Base-by-base conservation (phyloP, 1,139 yeast species). In the Diutina scorzettiae region DNA sequence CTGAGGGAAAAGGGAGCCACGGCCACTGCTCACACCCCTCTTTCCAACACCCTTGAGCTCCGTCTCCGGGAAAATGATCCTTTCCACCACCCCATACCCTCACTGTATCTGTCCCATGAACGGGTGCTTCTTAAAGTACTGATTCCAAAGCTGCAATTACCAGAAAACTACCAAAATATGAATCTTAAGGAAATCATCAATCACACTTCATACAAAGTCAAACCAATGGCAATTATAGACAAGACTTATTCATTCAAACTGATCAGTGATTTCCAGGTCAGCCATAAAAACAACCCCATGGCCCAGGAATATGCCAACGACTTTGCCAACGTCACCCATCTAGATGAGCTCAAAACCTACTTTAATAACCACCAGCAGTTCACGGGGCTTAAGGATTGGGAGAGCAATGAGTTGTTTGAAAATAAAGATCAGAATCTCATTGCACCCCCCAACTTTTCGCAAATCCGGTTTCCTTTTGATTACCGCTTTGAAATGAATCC, bases 371-470 rank as follows among this genome's bases (percentile, higher is more conserved):
- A 62, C 40, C 58, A 58, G 32, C 73, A 66, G 52, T 60, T 54
- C 46, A 56, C 55, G 42, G 54, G 60, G 23, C 45, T 49, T 3
- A 6, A 2, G 4, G 25, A 27, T 16, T 25, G 24, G 30, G n/a
- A 25, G 9, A 27, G 18, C 21, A 17, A 23, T 2, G 49, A 53
- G 41, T 46, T 53, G 37, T 58, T 60, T 48, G 51, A 62, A 17
- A 67, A 70, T 52, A 56, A 59, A 36, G 76, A 78, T 49, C 73
- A 78, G 48, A 85, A 84, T 47, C 56, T 89, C 19, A 81, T 93
- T 1, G 96, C 97, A 0, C 95, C 96, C 2, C 91, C 96, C 1
- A 61, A 83, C 40, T 82, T 86, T 50, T 80, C 95, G 2, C 76
- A 82, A 30, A 73, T 81, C 8, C 72, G 78, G 28, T 75, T 81